These are phyloP conservation scores for Saccharomycopsis fibuligera DNA, from an alignment of 805 yeast genomes.

Conservation along the genomic window DNA sequence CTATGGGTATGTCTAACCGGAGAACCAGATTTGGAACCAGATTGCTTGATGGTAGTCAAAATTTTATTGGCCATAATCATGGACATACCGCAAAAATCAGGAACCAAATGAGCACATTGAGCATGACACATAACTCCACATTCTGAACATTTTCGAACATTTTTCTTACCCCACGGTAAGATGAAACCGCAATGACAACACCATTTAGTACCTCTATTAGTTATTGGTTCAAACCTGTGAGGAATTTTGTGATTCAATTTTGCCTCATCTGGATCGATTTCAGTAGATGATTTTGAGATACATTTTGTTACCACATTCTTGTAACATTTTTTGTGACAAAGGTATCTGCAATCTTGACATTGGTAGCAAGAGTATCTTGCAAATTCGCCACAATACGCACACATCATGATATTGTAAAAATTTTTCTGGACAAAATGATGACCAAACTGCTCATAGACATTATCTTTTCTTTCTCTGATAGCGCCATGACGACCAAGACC, in stretches of 20 bases:
- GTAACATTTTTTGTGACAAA: slow-evolving; percentile 78
- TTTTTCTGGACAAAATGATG: slow-evolving; percentile 95
- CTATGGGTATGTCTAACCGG: not conserved
- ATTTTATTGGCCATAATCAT: slow-evolving; percentile 95
- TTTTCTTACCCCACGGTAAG: slow-evolving; percentile 90
- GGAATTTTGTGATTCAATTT: slow-evolving; percentile 94
- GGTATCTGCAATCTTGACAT: slow-evolving; percentile 76
- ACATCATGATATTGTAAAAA: slow-evolving; percentile 92
- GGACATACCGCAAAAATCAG: slow-evolving; percentile 98
- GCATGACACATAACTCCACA: slow-evolving; percentile 96
- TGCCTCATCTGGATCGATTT: slow-evolving; percentile 59
- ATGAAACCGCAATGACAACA: slow-evolving; percentile 99
- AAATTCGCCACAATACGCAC: slow-evolving; percentile 96
- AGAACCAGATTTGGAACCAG: slow-evolving; percentile 22
- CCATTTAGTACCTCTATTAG: slow-evolving; percentile 97
- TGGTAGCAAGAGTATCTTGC: slow-evolving; percentile 80
- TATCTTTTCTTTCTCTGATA: slow-evolving; percentile 83
- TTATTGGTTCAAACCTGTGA: slow-evolving; percentile 87
- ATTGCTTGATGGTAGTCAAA: slow-evolving; percentile 68
- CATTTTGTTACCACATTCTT: slow-evolving; percentile 78
- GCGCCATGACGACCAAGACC: slow-evolving; percentile 96
- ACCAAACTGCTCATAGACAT: slow-evolving; percentile 90
- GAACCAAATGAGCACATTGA: slow-evolving; percentile 88
- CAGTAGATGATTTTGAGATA: slow-evolving; percentile 69
- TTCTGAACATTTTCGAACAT: slow-evolving; percentile 84